Evolutionary conservation across 1,284 basidiomycete species (phyloP).

Genomic region (Golubevia sp.): DNA sequence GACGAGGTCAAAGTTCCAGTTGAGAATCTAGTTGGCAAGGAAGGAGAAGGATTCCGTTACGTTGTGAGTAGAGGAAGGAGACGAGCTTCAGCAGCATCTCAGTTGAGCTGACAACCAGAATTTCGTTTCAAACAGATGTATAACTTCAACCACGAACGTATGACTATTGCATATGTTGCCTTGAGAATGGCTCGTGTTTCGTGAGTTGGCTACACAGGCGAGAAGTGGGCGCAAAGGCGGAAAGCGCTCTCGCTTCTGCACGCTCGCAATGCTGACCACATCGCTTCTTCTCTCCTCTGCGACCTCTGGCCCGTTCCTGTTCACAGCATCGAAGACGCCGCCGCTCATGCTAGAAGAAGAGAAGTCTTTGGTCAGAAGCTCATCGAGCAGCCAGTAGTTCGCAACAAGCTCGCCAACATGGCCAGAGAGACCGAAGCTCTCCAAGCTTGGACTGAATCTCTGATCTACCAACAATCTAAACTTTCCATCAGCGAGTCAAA

Average conservation of each 20-base stretch:
- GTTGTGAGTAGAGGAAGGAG: too few species aligned
- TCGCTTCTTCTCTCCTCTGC: not conserved
- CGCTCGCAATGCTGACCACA: not conserved
- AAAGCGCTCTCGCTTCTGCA: too few species aligned
- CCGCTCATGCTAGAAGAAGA: conserved; percentile 28
- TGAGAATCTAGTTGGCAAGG: conserved; percentile 60
- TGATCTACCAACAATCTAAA: conserved; percentile 34
- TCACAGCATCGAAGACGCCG: conserved; percentile 29
- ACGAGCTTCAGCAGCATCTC: too few species aligned
- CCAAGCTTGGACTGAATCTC: conserved; percentile 36
- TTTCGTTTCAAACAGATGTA: too few species aligned
- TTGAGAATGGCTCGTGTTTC: conserved; percentile 22
- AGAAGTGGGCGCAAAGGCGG: too few species aligned
- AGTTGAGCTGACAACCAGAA: too few species aligned
- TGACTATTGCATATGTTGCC: conserved; percentile 38
- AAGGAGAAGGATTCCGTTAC: conserved; percentile 26
- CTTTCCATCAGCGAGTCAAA: conserved; percentile 29
- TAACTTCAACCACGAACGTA: conserved; percentile 20
- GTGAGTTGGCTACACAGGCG: too few species aligned
- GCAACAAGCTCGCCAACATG: conserved; percentile 49
- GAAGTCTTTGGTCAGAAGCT: conserved; percentile 42
- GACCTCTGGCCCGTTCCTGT: not conserved
- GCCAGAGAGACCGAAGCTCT: conserved; percentile 46
- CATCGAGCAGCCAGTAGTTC: conserved; percentile 48
- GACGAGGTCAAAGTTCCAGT: conserved; percentile 59